Base-by-base conservation (phyloP, 768 basidiomycete species). In the Cyathus striatus region DNA sequence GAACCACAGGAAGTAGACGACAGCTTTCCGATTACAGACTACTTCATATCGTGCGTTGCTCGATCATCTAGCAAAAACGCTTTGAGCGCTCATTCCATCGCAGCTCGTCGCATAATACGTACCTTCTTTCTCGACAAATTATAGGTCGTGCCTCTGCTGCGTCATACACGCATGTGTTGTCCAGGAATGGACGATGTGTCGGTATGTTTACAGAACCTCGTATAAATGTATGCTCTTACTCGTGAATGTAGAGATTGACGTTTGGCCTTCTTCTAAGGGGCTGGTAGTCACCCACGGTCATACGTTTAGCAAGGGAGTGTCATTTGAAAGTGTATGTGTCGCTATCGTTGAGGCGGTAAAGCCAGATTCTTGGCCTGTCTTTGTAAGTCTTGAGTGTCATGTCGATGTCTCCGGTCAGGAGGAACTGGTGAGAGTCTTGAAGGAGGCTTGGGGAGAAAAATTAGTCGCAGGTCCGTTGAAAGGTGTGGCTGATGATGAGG, bases 71-170 rank as follows among this genome's bases (percentile, higher is more conserved):
- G 49, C 56, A 34, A 25, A 7, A 23, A n/a, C 41, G 38, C 50
- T 20, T 43, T 24, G 41, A 13, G 21, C 23, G 18, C 21, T 23
- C n/a, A 32, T 38, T 24, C 21, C 21, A 37, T 5, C n/a, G 10
- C 55, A 79, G 79, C 4, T 78, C 80, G 1, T 81, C 79, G 0
- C 81, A 84, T 49, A 83, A 84, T 52, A 83, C 82, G 2, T 84
- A 84, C 49, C 69, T 84, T 1, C 60, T 81, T 2, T 68, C 76
- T 1, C 66, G 75, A 32, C 81, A 83, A 51, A 56, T 83, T 20
- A 57, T 78, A 13, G 81, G 81, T 5, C 65, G 64, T 26, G 61
- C 78, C 4, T 79, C 79, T 4, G 68, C 76, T 4, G 66, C 64
- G 3, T 72, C 69, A 0, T 85, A 85, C 50, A 72, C 64, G 2